phyloP scores from a whole-genome alignment of 106 monocot species.

The Chionographis japonica region DNA sequence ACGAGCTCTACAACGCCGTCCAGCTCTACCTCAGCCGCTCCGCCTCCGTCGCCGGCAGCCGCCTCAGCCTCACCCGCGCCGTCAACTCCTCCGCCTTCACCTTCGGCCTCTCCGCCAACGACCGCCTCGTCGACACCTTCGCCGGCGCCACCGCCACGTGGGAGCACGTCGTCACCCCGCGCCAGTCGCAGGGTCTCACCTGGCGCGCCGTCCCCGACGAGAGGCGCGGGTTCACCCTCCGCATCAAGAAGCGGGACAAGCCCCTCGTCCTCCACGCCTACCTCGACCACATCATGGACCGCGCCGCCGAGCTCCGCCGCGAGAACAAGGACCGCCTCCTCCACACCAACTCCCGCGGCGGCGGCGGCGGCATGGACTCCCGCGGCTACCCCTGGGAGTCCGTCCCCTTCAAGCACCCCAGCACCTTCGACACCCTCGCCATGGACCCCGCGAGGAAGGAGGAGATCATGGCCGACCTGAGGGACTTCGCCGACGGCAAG shows the following conservation, averaged over 20 bases:
- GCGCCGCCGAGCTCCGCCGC: conserved; percentile 51
- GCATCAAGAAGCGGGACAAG: conserved; percentile 53
- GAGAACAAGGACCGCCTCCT: conserved; percentile 64
- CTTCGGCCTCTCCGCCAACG: conserved; percentile 70
- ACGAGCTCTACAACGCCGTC: conserved; percentile 87
- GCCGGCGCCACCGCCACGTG: conserved; percentile 45
- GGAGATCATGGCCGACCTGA: conserved; percentile 53
- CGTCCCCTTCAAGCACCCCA: conserved; percentile 91
- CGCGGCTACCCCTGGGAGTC: conserved; percentile 75
- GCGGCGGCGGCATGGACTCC: conserved; percentile 47
- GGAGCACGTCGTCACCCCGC: conserved; percentile 79
- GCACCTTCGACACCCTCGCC: conserved; percentile 86
- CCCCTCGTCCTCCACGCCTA: conserved; percentile 37
- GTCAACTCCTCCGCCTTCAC: conserved; percentile 83
- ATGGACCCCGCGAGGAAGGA: conserved; percentile 57
- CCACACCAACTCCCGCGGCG: conserved; percentile 63
- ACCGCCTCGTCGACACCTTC: conserved; percentile 67
- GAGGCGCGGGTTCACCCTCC: conserved; percentile 71
- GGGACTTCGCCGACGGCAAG: conserved; percentile 39
- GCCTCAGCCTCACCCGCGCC: conserved; percentile 57
- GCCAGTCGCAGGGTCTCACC: conserved; percentile 54
- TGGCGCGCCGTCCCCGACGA: conserved; percentile 85
- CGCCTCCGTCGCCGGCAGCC: conserved; percentile 42
- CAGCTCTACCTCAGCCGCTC: conserved; percentile 74
- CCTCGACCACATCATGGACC: conserved; percentile 83